Conservation (phyloP, 345 rosid species). For the Populus tremula region DNA sequence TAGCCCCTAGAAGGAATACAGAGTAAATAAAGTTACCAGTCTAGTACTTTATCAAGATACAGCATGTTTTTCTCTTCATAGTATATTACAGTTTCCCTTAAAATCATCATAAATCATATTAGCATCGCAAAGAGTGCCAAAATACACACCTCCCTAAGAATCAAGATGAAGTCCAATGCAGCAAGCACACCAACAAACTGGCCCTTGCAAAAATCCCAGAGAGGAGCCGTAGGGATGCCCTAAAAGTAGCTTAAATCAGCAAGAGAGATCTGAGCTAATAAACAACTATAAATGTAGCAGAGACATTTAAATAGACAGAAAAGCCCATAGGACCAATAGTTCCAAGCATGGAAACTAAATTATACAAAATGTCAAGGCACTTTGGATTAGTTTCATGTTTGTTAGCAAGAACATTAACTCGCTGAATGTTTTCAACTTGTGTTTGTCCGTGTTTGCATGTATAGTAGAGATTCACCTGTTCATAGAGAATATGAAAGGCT, state of each 20-base stretch:
- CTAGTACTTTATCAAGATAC: background rate
- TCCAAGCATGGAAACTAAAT: background rate
- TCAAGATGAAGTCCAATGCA: constrained; percentile 75
- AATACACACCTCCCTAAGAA: constrained; percentile 66
- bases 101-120: background rate
- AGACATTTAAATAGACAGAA: background rate
- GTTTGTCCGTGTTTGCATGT: background rate
- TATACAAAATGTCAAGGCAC: background rate
- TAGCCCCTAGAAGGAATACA: background rate
- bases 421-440: background rate
- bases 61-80: background rate
- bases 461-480: constrained; percentile 61
- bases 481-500: constrained; percentile 93
- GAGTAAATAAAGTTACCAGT: background rate
- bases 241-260: constrained; percentile 25
- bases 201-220: constrained; percentile 66
- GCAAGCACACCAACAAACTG: constrained; percentile 82
- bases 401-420: background rate
- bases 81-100: background rate
- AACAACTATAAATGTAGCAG: background rate
- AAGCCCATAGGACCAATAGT: background rate
- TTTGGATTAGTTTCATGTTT: background rate
- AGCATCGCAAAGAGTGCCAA: background rate
- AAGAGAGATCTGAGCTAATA: background rate
- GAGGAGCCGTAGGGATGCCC: constrained; percentile 84